Evolutionary conservation across 1,284 basidiomycete genomes (phyloP), one percentile per base, ranked within the genome.

Genomic region (Vanrija pseudolonga): DNA sequence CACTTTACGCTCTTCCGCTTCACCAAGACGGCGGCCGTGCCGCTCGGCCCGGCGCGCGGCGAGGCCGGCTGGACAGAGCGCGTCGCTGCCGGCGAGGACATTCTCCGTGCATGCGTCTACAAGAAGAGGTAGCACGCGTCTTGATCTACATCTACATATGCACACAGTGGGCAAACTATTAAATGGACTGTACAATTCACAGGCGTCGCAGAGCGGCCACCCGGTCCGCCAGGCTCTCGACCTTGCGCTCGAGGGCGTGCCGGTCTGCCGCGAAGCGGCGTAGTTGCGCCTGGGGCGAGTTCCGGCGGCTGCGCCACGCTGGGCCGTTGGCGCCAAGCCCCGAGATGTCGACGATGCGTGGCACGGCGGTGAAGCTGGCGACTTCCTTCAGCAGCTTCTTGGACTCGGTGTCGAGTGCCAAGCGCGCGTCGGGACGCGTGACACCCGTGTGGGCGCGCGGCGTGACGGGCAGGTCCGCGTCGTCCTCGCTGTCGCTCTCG

Each of bases 61-160:
- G 80, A 86, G 53, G 79, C 82, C 58, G 85, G 86, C 40, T 89
- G 86, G 85, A 71, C 76, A n/a, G 80, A 78, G 45, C 69, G 92
- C 23, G 65, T 85, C 52, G 74, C 78, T 19, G 81, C 82, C 63
- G 86, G 88, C 17, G 74, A 80, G 61, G 73, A 86, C 11, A 71
- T 84, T 39, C 80, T 99, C 56, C 91, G 93, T 72, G 88, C 93
- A 28, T 99, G 96, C 76, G 89, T 98, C 74, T 99, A 99, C 76
- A 99, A 98, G 77, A 84, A 90, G 67, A 83, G 95, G 68, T 98
- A 76, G 81, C 54, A 12, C 32, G 32, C n/a, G n/a, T n/a, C n/a
- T n/a, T n/a, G n/a, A n/a, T 32, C 43, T 44, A 40, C 26, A 37
- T 50, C 49, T 41, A 43, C 32, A 50, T 22, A 41, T 39, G 8